These are phyloP conservation scores for Emericellopsis atlantica DNA, from an alignment of 2,329 filamentous ascomycete species.

Conservation along the genomic window DNA sequence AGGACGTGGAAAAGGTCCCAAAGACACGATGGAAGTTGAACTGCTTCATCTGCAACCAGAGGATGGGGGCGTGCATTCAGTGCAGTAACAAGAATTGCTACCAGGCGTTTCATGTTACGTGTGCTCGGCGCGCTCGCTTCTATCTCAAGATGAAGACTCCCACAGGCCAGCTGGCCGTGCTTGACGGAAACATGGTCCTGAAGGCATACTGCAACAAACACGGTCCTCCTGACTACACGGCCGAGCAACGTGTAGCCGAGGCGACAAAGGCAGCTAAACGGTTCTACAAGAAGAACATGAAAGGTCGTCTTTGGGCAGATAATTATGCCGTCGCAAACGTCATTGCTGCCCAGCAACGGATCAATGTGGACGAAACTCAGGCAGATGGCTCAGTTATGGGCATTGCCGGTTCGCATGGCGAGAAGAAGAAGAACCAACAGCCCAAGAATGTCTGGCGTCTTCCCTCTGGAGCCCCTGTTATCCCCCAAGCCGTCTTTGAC, in stretches of 20 bases:
- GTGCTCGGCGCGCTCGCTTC: constrained; percentile 73
- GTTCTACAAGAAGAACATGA: constrained; percentile 84
- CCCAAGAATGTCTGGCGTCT: constrained; percentile 61
- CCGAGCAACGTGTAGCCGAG: constrained; percentile 70
- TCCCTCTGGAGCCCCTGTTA: constrained; percentile 87
- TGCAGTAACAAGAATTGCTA: constrained; percentile 97
- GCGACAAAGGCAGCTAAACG: constrained; percentile 75
- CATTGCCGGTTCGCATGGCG: constrained; percentile 46
- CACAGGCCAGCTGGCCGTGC: constrained; percentile 63
- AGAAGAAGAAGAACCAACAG: constrained; percentile 58
- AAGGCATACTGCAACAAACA: constrained; percentile 97
- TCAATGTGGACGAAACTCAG: constrained; percentile 57
- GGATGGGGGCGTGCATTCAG: constrained; percentile 97
- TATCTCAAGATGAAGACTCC: constrained; percentile 96
- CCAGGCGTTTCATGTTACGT: constrained; percentile 94
- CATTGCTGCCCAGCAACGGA: constrained; percentile 59
- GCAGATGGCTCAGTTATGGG: constrained; percentile 60
- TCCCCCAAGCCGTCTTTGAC: constrained; percentile 78
- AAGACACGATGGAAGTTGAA: constrained; percentile 85
- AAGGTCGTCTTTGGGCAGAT: constrained; percentile 81
- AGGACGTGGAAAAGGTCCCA: constrained; percentile 95
- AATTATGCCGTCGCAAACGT: constrained; percentile 74
- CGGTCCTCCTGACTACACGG: constrained; percentile 76
- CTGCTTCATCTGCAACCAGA: constrained; percentile 95
- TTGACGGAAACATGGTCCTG: constrained; percentile 67